Base-by-base conservation (phyloP, 192 early-diverging fungal genomes). In the Podila clonocystis region DNA sequence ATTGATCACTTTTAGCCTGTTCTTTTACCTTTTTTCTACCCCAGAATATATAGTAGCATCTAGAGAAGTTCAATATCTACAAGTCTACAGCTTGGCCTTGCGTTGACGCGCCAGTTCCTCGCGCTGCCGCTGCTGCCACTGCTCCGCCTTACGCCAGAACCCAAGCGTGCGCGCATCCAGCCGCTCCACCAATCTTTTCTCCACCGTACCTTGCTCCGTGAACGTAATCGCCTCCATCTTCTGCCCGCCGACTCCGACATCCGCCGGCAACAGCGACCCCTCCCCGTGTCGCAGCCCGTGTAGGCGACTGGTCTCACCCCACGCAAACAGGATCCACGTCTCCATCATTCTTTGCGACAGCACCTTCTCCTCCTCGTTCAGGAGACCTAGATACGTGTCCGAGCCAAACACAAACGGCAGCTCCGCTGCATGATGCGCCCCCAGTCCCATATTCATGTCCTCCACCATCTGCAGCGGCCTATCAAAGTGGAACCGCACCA, bases 381-480 rank as follows among this genome's bases (percentile, higher is more conserved):
- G 62, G 19, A 80, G 9, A 15, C 11, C 38, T 26, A 41, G 48
- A n/a, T 68, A 72, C 12, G 50, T 50, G 19, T 71, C 77, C 5
- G 70, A 62, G 2, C 73, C 66, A 75, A 75, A 75, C 13, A 75
- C 58, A 36, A 55, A 75, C 19, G 70, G 70, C 55, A 80, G 45
- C n/a, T 80, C 77, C 3, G 31, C 77, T 4, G 65, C 77, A 33
- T 80, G 77, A 30, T 80, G 77, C 12, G 77, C 77, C 4, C 77
- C 77, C 17, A 73, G 22, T 30, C 70, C 70, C 34, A 73, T 9
- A 0, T 48, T 22, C 77, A 80, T 80, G 13, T 73, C 77, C 28
- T 80, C 77, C 6, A 80, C 70, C n/a, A 69, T 30, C 26, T 80
- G 60, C 41, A 73, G 31, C 3, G 70, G 70, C 9, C 58, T 70